Percentiles rank a stretch among this genome's conserved stretches.
These are phyloP conservation scores for Vanrija humicola DNA, from an alignment of 1,284 basidiomycete genomes.

Conservation along the genomic window DNA sequence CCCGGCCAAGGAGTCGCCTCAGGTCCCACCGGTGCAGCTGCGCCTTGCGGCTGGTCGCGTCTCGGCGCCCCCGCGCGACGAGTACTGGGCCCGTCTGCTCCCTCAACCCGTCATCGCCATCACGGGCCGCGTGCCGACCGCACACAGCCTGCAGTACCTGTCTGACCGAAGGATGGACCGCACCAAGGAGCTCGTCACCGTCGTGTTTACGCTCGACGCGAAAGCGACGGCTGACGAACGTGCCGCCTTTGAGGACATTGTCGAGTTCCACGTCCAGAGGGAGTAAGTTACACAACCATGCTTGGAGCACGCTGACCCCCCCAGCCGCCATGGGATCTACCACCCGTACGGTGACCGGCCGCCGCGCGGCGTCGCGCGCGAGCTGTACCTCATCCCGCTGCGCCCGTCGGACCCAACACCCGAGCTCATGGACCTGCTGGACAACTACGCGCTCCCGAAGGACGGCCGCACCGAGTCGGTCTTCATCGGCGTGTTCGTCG, in stretches of 20 bases:
- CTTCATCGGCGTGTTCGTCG: constrained; percentile 76
- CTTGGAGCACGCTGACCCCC: constrained; percentile 9
- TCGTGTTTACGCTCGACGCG: constrained; percentile 60
- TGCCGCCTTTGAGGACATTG: constrained; percentile 59
- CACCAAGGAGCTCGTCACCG: constrained; percentile 72
- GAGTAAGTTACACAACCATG: constrained; percentile 56
- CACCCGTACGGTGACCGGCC: constrained; percentile 69
- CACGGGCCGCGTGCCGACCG: constrained; percentile 68
- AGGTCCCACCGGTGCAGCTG: constrained; percentile 18
- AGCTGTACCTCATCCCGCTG: constrained; percentile 83
- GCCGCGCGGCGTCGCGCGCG: constrained; percentile 72
- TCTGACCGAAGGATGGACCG: constrained; percentile 68
- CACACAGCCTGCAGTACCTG: constrained; percentile 69
- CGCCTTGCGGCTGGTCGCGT: constrained; percentile 15
- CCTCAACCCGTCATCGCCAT: constrained; percentile 32
- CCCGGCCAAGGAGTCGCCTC: constrained; percentile 19
- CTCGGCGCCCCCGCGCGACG: not conserved
- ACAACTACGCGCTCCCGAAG: constrained; percentile 65
- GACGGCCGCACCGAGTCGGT: constrained; percentile 58
- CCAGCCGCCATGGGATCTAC: constrained; percentile 76
- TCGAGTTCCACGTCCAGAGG: constrained; percentile 67
- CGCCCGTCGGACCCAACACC: constrained; percentile 65
- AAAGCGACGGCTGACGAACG: constrained; percentile 47
- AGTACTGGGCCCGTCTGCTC: constrained; percentile 27
- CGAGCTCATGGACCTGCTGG: constrained; percentile 79